Base-by-base conservation (phyloP, 305 asterid species). In the Fraxinus albicans region DNA sequence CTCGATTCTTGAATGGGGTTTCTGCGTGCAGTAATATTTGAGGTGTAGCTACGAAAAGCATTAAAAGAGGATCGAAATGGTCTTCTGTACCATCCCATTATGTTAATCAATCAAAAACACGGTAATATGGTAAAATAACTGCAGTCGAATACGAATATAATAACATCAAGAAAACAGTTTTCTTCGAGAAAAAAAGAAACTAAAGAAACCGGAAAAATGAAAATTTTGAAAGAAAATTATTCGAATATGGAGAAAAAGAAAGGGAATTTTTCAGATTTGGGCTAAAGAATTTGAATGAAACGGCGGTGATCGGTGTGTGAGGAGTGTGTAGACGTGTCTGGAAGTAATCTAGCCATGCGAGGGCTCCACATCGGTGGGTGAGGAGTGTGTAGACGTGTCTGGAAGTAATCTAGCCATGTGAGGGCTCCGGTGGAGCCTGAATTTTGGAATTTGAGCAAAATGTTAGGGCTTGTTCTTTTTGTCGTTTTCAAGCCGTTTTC, bases 21-120 rank as follows among this genome's bases (percentile, higher is more conserved):
- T 36, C 85, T 88, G 83, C 84, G 78, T 29, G 65, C 76, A 40
- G 60, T 13, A 80, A 83, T 13, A 58, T 89, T 94, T 17, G 92
- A 87, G 23, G 83, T 76, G 81, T 81, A 80, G 80, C 84, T 60
- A 6, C 88, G 88, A 83, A 88, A 77, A 25, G 88, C 89, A 74
- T 85, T 91, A 25, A 79, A 35, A 35, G 88, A 85, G 2, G 88
- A 84, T 78, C 83, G 85, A 63, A 97, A 70, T 80, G 98, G 76
- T 86, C 92, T 85, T 86, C 89, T 88, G 83, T 84, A 92, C 96
- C 92, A 94, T 55, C 91, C 91, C 99, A 94, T 95, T 83, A 23
- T 82, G 80, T 58, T 12, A 17, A 70, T 12, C 76, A 29, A 12
- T 69, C 60, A 80, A 72, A 10, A 33, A 77, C 6, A n/a, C 70